phyloP scores from a whole-genome alignment of 176 grass and related monocot species.

The Zea luxurians region DNA sequence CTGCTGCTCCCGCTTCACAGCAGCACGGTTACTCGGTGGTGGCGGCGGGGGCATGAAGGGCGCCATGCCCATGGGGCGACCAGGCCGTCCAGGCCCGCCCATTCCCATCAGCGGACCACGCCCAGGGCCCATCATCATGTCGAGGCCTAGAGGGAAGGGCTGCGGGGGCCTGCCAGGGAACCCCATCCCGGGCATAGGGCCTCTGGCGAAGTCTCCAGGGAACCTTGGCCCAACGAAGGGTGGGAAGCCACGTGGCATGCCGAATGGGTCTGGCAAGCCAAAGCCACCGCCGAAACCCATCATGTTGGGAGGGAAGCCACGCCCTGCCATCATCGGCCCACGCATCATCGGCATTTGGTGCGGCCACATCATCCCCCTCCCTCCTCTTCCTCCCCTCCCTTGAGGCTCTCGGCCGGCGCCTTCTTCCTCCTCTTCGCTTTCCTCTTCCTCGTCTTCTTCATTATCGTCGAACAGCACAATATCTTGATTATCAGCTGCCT shows the following conservation, averaged over 20 bases:
- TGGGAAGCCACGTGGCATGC: slow-evolving; percentile 69
- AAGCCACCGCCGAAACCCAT: slow-evolving; percentile 75
- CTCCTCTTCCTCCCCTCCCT: slow-evolving; percentile 54
- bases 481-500: slow-evolving; percentile 78
- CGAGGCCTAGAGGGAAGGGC: slow-evolving; percentile 70
- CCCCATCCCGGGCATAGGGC: slow-evolving; percentile 67
- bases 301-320: slow-evolving; percentile 83
- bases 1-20: slow-evolving; percentile 53
- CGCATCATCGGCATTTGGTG: slow-evolving; percentile 76
- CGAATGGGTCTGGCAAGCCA: slow-evolving; percentile 74
- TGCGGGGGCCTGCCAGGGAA: slow-evolving; percentile 76
- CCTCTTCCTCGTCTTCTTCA: slow-evolving; percentile 97
- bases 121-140: slow-evolving; percentile 85
- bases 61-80: slow-evolving; percentile 72
- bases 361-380: slow-evolving; percentile 78
- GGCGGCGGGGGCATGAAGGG: slow-evolving; percentile 56
- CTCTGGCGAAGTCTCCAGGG: slow-evolving; percentile 61
- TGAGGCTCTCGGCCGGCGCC: slow-evolving; percentile 57
- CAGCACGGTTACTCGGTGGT: slow-evolving; percentile 38
- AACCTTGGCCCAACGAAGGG: slow-evolving; percentile 82
- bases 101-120: slow-evolving; percentile 75
- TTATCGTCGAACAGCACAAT: slow-evolving; percentile 94
- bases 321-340: slow-evolving; percentile 58
- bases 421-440: slow-evolving; percentile 78
- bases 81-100: slow-evolving; percentile 59